Evolutionary conservation across 2,329 filamentous ascomycete species (phyloP), one percentile per base, ranked within the genome.

Genomic region (Raffaelea albimanens): DNA sequence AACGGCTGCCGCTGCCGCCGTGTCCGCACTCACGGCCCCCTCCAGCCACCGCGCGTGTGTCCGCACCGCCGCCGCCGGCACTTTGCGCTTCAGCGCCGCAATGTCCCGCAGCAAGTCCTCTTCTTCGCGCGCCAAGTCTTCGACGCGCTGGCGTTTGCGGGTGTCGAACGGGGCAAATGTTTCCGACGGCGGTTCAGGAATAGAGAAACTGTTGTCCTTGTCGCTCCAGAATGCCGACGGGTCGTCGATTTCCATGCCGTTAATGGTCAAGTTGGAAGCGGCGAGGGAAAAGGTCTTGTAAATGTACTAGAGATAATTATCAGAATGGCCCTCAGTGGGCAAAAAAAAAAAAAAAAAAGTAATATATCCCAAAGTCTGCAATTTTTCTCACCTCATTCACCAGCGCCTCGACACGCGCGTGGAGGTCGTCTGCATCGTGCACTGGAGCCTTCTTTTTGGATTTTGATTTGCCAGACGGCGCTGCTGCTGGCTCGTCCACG

Each of bases 101-200:
- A 83, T 80, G 56, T 82, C 76, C 54, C 79, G 75, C 40, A 82
- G 73, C 3, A 83, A 69, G 57, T 78, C 77, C 58, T 83, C 79
- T 55, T 83, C 80, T 50, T 80, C 71, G 50, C 73, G 68, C 51
- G 76, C 70, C n/a, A 82, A 71, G 34, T 76, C 72, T 58, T 79
- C 76, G 54, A 82, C 75, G 55, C 70, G 72, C 51, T 71, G 68
- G 57, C 78, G 77, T 55, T 76, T 73, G 59, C 75, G 74, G 3
- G 67, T 63, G 66, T 83, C 76, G 57, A 82, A 82, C 29, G 78
- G 73, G 56, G 80, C 78, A 66, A 78, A 78, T 50, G 66, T 63
- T 40, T 68, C 66, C n/a, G n/a, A n/a, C 22, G 68, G 62, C 7
- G n/a, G n/a, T n/a, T n/a, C n/a, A n/a, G n/a, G n/a, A n/a, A n/a